Evolutionary conservation across 2,329 filamentous ascomycete genomes (phyloP), one percentile per base, ranked within the genome.

Genomic region (Penicillium sp.): DNA sequence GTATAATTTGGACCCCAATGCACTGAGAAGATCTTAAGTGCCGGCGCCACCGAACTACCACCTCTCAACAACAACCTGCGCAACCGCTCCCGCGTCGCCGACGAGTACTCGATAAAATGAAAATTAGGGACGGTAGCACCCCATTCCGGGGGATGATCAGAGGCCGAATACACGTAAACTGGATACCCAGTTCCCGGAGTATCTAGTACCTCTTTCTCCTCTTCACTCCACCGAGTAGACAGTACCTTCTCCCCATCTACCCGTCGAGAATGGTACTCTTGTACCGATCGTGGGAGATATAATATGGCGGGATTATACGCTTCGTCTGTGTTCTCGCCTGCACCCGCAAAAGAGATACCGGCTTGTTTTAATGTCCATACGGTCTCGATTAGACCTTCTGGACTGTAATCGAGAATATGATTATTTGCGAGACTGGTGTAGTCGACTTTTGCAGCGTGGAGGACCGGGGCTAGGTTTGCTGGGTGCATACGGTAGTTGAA

Each of bases 401-500:
- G 61, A 4, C 65, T 61, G 53, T 75, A 77, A 54, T 77, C 75
- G 3, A 77, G 67, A 0, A 69, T 72, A 50, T 78, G 75, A 53
- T 77, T 77, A 58, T 78, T 78, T 1, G 75, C 75, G 6, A 77
- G 62, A 39, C 67, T 67, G 1, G 69, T 72, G 49, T 73, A 77
- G 55, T 72, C 66, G 23, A 77, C 61, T 0, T 60, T 52, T 2
- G 70, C 74, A 19, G 67, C 69, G 31, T 65, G 63, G 14, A 77
- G 58, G 9, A 70, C 68, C 3, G 63, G 61, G 2, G 54, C 58
- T 1, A 73, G 61, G 44, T 77, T 77, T n/a, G 65, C 68, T 1
- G 75, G 74, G 51, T 77, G 75, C 68, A 73, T 76, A 53, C 73
- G 71, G 54, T 76, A 77, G 49, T 77, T 77, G 67, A 75, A 78